These are phyloP conservation scores for Populus hybrid DNA, from an alignment of 441 rosid genomes.

Conservation along the genomic window DNA sequence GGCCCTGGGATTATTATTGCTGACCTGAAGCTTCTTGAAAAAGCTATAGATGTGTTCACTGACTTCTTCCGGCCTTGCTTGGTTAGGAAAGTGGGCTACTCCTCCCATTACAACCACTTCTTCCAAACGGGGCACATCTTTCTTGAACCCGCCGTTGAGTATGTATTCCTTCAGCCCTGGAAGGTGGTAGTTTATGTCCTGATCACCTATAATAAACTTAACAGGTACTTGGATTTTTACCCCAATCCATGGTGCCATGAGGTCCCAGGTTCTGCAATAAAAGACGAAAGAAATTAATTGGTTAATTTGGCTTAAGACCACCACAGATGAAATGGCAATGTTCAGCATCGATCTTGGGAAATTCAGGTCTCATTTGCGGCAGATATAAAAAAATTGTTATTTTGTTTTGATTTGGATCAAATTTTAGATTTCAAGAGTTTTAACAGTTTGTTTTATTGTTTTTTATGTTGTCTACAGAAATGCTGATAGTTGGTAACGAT, in stretches of 20 bases:
- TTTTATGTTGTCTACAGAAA: not conserved
- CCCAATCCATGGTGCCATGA: conserved; percentile 65
- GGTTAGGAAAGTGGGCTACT: conserved; percentile 56
- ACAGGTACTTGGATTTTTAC: conserved; percentile 45
- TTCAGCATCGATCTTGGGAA: not conserved
- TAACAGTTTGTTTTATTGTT: too few relatives aligned
- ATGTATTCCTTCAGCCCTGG: conserved; percentile 54
- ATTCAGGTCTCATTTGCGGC: not conserved
- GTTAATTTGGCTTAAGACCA: not conserved
- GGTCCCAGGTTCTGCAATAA: conserved; percentile 53
- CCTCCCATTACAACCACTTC: conserved; percentile 65
- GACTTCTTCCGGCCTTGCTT: conserved; percentile 56
- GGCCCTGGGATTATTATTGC: not conserved
- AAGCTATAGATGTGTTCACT: conserved; percentile 49
- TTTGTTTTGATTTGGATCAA: not conserved
- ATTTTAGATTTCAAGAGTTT: not conserved
- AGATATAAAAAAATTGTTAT: not conserved
- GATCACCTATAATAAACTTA: conserved; percentile 69
- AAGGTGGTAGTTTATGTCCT: conserved; percentile 44
- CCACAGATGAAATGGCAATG: not conserved
- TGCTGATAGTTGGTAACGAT: not conserved
- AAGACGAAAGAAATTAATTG: not conserved
- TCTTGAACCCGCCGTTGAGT: conserved; percentile 52
- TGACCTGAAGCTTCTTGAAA: conserved; percentile 51
- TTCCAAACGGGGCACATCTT: conserved; percentile 53